A percentile compares a stretch with the other conserved stretches of the same genome.
These are phyloP conservation scores for Nigrospora osmanthi DNA, from an alignment of 2,329 filamentous ascomycete species.

Conservation along the genomic window DNA sequence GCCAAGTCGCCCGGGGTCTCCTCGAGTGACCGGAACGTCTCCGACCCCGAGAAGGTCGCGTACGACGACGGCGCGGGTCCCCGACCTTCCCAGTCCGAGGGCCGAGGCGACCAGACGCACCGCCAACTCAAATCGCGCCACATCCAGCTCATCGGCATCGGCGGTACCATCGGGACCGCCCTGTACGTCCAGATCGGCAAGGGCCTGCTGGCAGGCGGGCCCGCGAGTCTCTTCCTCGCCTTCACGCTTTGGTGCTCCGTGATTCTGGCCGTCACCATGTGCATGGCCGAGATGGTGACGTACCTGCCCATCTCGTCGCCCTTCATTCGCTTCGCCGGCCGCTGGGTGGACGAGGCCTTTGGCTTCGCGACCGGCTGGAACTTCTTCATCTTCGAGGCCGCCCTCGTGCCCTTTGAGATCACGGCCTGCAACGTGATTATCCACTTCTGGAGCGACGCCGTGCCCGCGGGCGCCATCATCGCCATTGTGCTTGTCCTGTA, in stretches of 20 bases:
- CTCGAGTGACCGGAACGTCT: slow-evolving; percentile 1
- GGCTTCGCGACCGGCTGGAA: slow-evolving; percentile 69
- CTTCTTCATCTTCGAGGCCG: slow-evolving; percentile 64
- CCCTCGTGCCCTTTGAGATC: slow-evolving; percentile 60
- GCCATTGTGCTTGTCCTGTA: slow-evolving; percentile 48
- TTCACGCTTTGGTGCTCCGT: slow-evolving; percentile 56
- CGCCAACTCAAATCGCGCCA: slow-evolving; percentile 47
- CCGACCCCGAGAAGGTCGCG: slow-evolving; percentile 10
- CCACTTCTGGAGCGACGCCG: slow-evolving; percentile 52
- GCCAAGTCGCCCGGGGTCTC: slow-evolving; percentile 5
- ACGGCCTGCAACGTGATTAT: slow-evolving; percentile 58
- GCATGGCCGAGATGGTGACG: slow-evolving; percentile 69
- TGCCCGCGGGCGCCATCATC: slow-evolving; percentile 54
- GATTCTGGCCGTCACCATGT: slow-evolving; percentile 51
- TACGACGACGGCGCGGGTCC: slow-evolving; percentile 5
- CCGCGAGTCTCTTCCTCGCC: slow-evolving; percentile 48
- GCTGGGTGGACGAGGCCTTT: slow-evolving; percentile 69
- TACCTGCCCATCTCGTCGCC: slow-evolving; percentile 70
- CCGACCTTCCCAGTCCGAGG: slow-evolving; percentile 7
- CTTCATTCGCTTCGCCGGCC: slow-evolving; percentile 70
- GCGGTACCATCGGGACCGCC: slow-evolving; percentile 56
- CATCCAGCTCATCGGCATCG: slow-evolving; percentile 55
- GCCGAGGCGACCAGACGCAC: slow-evolving; percentile 34
- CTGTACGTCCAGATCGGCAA: slow-evolving; percentile 53
- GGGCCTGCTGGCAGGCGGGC: slow-evolving; percentile 50